A percentile compares a stretch with the other conserved stretches of the same genome.
Evolutionary conservation across 345 rosid genomes (phyloP).

Genomic region (Erysimum cheiranthoides): DNA sequence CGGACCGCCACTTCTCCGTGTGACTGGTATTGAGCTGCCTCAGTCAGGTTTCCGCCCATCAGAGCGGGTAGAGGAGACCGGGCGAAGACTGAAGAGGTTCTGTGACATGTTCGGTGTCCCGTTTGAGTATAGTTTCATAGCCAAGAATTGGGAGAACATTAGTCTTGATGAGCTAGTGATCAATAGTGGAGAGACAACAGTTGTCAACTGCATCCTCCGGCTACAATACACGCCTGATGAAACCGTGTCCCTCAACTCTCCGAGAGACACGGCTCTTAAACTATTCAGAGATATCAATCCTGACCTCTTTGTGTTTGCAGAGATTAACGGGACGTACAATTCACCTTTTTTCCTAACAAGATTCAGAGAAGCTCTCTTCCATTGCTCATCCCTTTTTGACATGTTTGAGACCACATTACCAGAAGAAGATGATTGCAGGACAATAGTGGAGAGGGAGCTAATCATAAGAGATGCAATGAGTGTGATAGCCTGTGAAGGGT

Average conservation of each 20-base stretch:
- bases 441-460: slow-evolving; percentile 63
- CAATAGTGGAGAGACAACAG: slow-evolving; percentile 57
- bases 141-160: slow-evolving; percentile 81
- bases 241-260: slow-evolving; percentile 55
- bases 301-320: slow-evolving; percentile 66
- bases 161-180: slow-evolving; percentile 65
- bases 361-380: slow-evolving; percentile 72
- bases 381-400: slow-evolving; percentile 70
- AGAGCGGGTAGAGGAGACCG: slow-evolving; percentile 74
- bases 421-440: slow-evolving; percentile 61
- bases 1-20: slow-evolving; percentile 69
- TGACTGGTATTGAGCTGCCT: slow-evolving; percentile 84
- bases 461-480: slow-evolving; percentile 63
- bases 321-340: slow-evolving; percentile 63
- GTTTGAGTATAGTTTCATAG: slow-evolving; percentile 62
- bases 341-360: slow-evolving; percentile 74
- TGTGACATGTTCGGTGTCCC: slow-evolving; percentile 67
- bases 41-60: slow-evolving; percentile 82
- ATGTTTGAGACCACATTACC: slow-evolving; percentile 59
- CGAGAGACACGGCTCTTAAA: slow-evolving; percentile 67
- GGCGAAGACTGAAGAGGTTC: slow-evolving; percentile 59
- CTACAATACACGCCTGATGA: slow-evolving; percentile 72
- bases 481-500: slow-evolving; percentile 76
- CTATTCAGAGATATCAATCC: slow-evolving; percentile 65
- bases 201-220: slow-evolving; percentile 65